A percentile compares a stretch with the other conserved stretches of the same genome.
phyloP scores from a whole-genome alignment of 805 yeast genomes.

The Candida vartiovaarae region DNA sequence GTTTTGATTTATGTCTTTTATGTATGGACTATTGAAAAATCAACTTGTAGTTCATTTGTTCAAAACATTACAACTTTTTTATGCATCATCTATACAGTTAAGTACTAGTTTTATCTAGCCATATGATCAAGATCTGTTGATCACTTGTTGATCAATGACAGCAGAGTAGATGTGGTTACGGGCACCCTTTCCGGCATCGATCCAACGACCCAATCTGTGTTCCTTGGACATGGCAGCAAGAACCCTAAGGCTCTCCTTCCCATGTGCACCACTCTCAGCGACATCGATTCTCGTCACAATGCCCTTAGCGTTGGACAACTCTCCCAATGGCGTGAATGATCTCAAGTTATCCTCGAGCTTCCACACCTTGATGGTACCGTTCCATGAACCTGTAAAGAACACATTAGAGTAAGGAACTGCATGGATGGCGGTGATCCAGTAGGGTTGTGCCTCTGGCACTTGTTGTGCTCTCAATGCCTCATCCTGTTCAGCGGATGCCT shows the following conservation, averaged over 20 bases:
- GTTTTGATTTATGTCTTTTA: neutral
- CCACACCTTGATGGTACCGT: constrained; percentile 77
- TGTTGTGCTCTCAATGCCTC: constrained; percentile 33
- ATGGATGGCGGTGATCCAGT: constrained; percentile 75
- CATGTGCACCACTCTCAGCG: constrained; percentile 45
- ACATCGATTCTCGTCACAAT: constrained; percentile 57
- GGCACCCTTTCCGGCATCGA: constrained; percentile 51
- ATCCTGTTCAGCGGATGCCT: constrained; percentile 47
- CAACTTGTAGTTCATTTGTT: neutral
- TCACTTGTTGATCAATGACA: constrained; percentile 34
- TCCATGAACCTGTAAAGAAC: constrained; percentile 85
- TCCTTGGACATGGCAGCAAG: constrained; percentile 74
- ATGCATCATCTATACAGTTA: neutral
- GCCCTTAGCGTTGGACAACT: constrained; percentile 57
- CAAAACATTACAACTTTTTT: neutral
- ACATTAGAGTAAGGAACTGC: constrained; percentile 82
- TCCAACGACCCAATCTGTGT: constrained; percentile 87
- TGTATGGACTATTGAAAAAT: neutral
- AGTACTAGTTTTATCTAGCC: neutral
- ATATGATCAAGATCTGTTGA: constrained; percentile 10
- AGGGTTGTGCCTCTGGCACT: constrained; percentile 71
- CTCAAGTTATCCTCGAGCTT: constrained; percentile 58
- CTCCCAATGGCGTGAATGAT: constrained; percentile 49
- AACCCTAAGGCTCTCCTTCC: constrained; percentile 45
- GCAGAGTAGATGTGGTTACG: constrained; percentile 67